A percentile compares a stretch with the other conserved stretches of the same genome.
These are phyloP conservation scores for Puccinia novopanici DNA, from an alignment of 1,284 basidiomycete species.

Conservation along the genomic window DNA sequence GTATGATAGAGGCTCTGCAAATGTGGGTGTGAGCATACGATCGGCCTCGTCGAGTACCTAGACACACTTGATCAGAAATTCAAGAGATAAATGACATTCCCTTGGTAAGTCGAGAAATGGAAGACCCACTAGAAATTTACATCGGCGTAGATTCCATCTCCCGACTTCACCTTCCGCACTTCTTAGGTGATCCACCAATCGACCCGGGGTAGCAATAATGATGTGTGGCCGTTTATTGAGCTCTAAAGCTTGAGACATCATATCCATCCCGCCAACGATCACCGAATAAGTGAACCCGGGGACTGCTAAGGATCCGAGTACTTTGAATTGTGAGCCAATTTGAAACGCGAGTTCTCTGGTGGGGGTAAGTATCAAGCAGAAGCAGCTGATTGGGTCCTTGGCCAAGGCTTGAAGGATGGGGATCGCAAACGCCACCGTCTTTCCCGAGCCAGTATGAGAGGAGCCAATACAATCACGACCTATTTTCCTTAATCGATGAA, in stretches of 20 bases:
- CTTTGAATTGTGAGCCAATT: slow-evolving; percentile 91
- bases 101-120: background rate
- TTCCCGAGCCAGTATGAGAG: too few species aligned
- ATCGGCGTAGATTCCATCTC: slow-evolving; percentile 79
- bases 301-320: slow-evolving; percentile 78
- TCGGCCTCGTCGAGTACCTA: slow-evolving; percentile 96
- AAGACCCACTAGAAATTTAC: slow-evolving; percentile 76
- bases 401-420: slow-evolving; percentile 89
- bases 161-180: slow-evolving; percentile 68
- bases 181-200: slow-evolving; percentile 85
- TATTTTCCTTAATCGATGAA: slow-evolving; percentile 58
- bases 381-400: slow-evolving; percentile 87
- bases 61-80: background rate
- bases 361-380: slow-evolving; percentile 87
- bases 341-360: slow-evolving; percentile 96
- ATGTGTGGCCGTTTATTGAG: slow-evolving; percentile 84
- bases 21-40: slow-evolving; percentile 83
- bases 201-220: slow-evolving; percentile 92
- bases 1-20: slow-evolving; percentile 79
- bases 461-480: slow-evolving; percentile 93
- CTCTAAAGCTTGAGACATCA: slow-evolving; percentile 90
- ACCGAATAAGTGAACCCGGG: slow-evolving; percentile 73
- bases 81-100: background rate
- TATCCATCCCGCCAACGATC: slow-evolving; percentile 97
- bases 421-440: slow-evolving; percentile 94